A percentile compares a stretch with the other conserved stretches of the same genome.
phyloP scores from a whole-genome alignment of 176 grass and related monocot genomes.

The Rhynchospora breviuscula region DNA sequence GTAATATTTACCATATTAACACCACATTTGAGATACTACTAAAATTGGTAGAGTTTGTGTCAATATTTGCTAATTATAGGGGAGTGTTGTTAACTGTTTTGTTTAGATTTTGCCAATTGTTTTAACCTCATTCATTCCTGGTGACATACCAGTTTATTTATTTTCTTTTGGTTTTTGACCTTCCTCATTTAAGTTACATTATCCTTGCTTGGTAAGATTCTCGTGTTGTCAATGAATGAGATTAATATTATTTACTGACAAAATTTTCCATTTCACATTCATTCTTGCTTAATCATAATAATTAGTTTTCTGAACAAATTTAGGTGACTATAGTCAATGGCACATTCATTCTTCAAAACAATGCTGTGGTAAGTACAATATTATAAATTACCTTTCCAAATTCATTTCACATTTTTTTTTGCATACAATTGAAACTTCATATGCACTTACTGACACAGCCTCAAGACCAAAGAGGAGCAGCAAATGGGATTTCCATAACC shows the following conservation, averaged over 20 bases:
- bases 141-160: neutral
- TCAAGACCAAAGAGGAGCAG: slow-evolving; percentile 71
- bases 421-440: neutral
- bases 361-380: slow-evolving; percentile 56
- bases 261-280: neutral
- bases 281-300: neutral
- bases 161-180: neutral
- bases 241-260: neutral
- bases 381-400: neutral
- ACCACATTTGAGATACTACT: neutral
- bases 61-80: neutral
- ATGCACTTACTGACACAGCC: slow-evolving; percentile 15
- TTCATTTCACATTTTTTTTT: neutral
- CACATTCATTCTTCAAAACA: slow-evolving; percentile 62
- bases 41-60: neutral
- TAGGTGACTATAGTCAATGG: slow-evolving; percentile 59
- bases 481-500: slow-evolving; percentile 56
- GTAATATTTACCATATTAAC: neutral
- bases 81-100: neutral
- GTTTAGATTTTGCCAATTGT: neutral
- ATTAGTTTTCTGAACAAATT: slow-evolving; percentile 23
- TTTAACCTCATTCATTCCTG: neutral
- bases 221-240: neutral
- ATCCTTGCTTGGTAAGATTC: neutral
- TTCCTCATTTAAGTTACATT: neutral